Evolutionary conservation across 2,329 filamentous ascomycete species (phyloP), one percentile per base, ranked within the genome.

Genomic region (Arthrobotrys conoides): DNA sequence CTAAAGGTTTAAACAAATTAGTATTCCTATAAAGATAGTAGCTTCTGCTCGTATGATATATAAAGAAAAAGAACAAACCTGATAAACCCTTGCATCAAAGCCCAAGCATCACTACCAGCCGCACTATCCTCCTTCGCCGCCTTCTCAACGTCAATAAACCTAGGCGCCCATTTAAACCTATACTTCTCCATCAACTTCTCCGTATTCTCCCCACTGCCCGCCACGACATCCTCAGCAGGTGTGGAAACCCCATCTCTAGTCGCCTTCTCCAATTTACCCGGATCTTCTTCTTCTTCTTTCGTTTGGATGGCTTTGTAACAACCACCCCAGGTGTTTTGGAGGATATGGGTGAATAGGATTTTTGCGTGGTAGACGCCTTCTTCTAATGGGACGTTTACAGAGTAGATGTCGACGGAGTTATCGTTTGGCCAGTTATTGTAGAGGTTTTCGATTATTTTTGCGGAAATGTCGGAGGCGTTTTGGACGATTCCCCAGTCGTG

Each of bases 121-220:
- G 73, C 73, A 22, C 73, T 49, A 33, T 64, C 59, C 93, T 92
- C 36, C 87, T 72, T 44, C 71, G 75, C 76, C 20, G 66, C 41
- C 51, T 92, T 89, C 84, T 93, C 93, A 1, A 98, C 93, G 84
- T 97, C 94, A 38, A 89, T 88, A 84, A 98, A 96, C 80, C 89
- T 90, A 1, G 95, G 96, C 59, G 92, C 90, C 96, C 96, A 98
- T 85, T 95, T 96, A 87, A 97, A 98, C 85, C 80, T 96, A 92
- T 71, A 77, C 63, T 71, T 77, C 16, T 77, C 67, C 67, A 71
- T 71, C 41, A 67, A 22, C n/a, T 67, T 66, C 84, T 92, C 93
- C 71, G 87, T 88, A 12, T 12, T 3, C 12, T 93, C 91, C 33
- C 88, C 86, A 48, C 85, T 82, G 3, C 10, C 93, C 91, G 30